phyloP scores from a whole-genome alignment of 2,329 filamentous ascomycete species.

The Allantophomopsis cytisporea region DNA sequence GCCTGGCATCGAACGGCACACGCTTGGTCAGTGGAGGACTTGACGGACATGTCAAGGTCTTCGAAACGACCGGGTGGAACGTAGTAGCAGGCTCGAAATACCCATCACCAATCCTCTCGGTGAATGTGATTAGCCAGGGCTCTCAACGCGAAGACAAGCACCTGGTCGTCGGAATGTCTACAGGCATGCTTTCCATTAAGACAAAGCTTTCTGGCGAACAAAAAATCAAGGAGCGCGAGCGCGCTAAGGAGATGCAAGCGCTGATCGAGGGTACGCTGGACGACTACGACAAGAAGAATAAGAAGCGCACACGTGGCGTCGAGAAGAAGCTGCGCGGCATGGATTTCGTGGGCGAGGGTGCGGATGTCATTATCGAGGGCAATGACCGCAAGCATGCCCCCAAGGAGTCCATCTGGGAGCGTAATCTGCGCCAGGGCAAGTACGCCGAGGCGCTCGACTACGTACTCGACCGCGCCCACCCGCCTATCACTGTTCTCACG shows the following conservation, averaged over 20 bases:
- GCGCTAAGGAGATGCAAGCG: slow-evolving; percentile 74
- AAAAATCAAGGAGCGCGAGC: slow-evolving; percentile 61
- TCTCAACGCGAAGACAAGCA: slow-evolving; percentile 70
- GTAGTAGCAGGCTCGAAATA: slow-evolving; percentile 94
- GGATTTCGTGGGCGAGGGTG: slow-evolving; percentile 72
- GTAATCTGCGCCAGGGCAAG: slow-evolving; percentile 62
- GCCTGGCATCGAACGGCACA: slow-evolving; percentile 65
- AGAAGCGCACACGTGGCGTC: slow-evolving; percentile 44
- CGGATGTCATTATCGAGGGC: slow-evolving; percentile 76
- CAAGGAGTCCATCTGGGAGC: slow-evolving; percentile 66
- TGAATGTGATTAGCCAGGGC: slow-evolving; percentile 62
- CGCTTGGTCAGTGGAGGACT: slow-evolving; percentile 79
- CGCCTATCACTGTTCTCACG: slow-evolving; percentile 54
- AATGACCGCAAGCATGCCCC: slow-evolving; percentile 51
- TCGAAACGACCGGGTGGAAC: slow-evolving; percentile 89
- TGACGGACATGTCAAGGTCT: slow-evolving; percentile 94
- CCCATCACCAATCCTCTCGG: slow-evolving; percentile 74
- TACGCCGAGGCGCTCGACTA: slow-evolving; percentile 70
- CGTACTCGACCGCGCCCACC: slow-evolving; percentile 49
- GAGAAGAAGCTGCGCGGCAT: slow-evolving; percentile 53
- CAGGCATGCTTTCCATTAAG: slow-evolving; percentile 78
- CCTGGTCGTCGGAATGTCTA: slow-evolving; percentile 88
- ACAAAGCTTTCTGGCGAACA: slow-evolving; percentile 79
- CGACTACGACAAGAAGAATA: slow-evolving; percentile 59
- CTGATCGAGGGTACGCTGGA: slow-evolving; percentile 67